A percentile compares a stretch with the other conserved stretches of the same genome.
These are phyloP conservation scores for Sclerotiophoma versabilis DNA, from an alignment of 2,329 filamentous ascomycete genomes.

Conservation along the genomic window DNA sequence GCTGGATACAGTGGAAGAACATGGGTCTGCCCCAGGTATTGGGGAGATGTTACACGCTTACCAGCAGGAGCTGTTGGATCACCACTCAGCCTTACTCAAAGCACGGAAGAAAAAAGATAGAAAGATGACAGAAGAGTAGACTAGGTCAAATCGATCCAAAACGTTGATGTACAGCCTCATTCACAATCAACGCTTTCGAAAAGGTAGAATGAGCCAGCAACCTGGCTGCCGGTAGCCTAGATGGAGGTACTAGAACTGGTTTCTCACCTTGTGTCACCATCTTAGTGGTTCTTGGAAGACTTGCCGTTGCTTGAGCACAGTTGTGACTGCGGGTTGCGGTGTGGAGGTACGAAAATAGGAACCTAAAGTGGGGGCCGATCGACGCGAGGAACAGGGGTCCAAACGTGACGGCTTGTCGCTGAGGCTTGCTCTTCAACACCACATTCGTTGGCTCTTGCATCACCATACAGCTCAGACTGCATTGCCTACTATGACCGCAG, in stretches of 20 bases:
- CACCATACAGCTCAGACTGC: slow-evolving; percentile 1
- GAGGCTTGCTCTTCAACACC: slow-evolving; percentile 7
- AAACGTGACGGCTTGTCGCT: slow-evolving; percentile 2
- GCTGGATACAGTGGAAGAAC: neutral
- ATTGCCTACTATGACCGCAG: slow-evolving; percentile 8
- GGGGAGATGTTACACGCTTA: neutral
- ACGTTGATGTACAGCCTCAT: neutral
- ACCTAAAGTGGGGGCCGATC: slow-evolving; percentile 11
- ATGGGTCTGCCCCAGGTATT: neutral
- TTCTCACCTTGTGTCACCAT: neutral
- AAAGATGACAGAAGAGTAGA: too few relatives aligned
- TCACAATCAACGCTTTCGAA: neutral
- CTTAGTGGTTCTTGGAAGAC: slow-evolving; percentile 2
- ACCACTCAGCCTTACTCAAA: too few relatives aligned
- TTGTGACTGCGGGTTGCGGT: slow-evolving; percentile 14
- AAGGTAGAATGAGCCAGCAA: neutral
- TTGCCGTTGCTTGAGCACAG: slow-evolving; percentile 3
- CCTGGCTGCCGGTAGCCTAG: slow-evolving; percentile 7
- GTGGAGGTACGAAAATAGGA: slow-evolving; percentile 16
- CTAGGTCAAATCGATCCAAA: too few relatives aligned
- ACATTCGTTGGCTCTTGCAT: slow-evolving; percentile 13
- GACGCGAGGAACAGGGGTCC: slow-evolving; percentile 8
- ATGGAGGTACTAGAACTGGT: neutral
- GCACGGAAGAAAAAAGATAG: too few relatives aligned
- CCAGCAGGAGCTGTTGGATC: neutral